phyloP scores from a whole-genome alignment of 2,329 filamentous ascomycete species.

The Claviceps sp. region DNA sequence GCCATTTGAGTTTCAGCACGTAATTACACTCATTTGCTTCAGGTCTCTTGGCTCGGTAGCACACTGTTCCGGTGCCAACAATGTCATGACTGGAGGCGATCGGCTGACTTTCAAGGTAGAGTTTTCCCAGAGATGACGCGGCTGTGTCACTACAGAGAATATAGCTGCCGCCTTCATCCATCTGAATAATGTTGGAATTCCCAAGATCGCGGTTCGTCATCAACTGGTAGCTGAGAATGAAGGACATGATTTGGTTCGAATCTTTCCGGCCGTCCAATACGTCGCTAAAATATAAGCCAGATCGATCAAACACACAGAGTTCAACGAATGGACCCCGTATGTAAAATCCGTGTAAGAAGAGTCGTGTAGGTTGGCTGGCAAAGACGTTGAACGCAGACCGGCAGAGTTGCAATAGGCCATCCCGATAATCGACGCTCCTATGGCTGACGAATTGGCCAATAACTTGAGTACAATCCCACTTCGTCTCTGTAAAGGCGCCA shows the following conservation, averaged over 20 bases:
- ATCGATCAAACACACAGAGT: slow-evolving; percentile 24
- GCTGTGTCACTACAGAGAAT: background rate
- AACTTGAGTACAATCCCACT: slow-evolving; percentile 8
- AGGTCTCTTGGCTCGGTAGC: slow-evolving; percentile 16
- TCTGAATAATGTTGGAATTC: slow-evolving; percentile 10
- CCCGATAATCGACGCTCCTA: slow-evolving; percentile 6
- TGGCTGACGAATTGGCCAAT: slow-evolving; percentile 7
- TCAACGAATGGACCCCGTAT: slow-evolving; percentile 19
- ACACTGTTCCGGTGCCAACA: slow-evolving; percentile 18
- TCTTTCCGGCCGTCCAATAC: slow-evolving; percentile 17
- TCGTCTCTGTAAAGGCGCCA: background rate
- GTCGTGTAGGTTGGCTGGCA: slow-evolving; percentile 14
- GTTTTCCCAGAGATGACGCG: background rate
- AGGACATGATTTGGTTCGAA: slow-evolving; percentile 14
- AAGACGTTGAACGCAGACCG: slow-evolving; percentile 15
- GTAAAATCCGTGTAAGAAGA: slow-evolving; percentile 24
- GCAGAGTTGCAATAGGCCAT: slow-evolving; percentile 9
- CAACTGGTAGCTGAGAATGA: slow-evolving; percentile 17
- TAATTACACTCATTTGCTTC: slow-evolving; percentile 14
- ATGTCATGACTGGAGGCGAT: slow-evolving; percentile 14
- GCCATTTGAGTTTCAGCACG: slow-evolving; percentile 22
- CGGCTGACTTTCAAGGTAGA: slow-evolving; percentile 12
- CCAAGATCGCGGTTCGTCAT: slow-evolving; percentile 18
- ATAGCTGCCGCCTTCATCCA: slow-evolving; percentile 12
- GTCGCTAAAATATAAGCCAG: slow-evolving; percentile 20